Evolutionary conservation across 1,284 basidiomycete genomes (phyloP).

Genomic region (Hemileia vastatrix): DNA sequence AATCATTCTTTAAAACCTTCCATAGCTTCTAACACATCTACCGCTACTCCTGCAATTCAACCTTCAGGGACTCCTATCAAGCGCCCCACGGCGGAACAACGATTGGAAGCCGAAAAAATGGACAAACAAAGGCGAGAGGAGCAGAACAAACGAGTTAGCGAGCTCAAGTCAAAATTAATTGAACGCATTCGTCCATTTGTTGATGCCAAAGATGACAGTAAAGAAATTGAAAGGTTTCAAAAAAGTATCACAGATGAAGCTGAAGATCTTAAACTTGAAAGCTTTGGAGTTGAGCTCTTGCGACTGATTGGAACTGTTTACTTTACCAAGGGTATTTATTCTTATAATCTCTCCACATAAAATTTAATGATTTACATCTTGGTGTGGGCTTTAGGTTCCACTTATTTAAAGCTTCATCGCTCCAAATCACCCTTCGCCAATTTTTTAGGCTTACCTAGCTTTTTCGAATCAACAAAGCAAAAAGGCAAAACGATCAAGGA

Average conservation of each 20-base stretch:
- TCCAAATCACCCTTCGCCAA: conserved; percentile 53
- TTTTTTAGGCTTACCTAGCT: conserved; percentile 76
- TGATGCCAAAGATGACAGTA: conserved; percentile 58
- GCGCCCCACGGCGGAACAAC: conserved; percentile 46
- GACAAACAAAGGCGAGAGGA: conserved; percentile 56
- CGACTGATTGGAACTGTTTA: conserved; percentile 38
- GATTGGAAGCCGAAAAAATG: conserved; percentile 53
- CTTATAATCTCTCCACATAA: not conserved
- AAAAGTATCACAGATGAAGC: conserved; percentile 72
- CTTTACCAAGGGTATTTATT: conserved; percentile 14
- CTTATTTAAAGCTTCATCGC: conserved; percentile 63
- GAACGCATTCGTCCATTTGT: conserved; percentile 78
- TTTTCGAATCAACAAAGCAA: conserved; percentile 89
- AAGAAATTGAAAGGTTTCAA: conserved; percentile 50
- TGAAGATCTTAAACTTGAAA: conserved; percentile 94
- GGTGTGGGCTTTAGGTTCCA: conserved; percentile 57
- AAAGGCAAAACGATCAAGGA: conserved; percentile 67
- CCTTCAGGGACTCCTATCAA: conserved; percentile 18
- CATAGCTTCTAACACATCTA: too few species aligned
- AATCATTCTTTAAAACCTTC: conserved; percentile 9
- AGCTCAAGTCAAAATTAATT: conserved; percentile 63
- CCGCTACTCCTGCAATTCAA: conserved; percentile 1
- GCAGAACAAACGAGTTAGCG: conserved; percentile 47
- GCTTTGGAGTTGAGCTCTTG: conserved; percentile 85
- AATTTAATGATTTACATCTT: not conserved